Percentiles rank a stretch among this genome's conserved stretches.
These are phyloP conservation scores for Mycena floridula DNA, from an alignment of 768 basidiomycete species.

Conservation along the genomic window DNA sequence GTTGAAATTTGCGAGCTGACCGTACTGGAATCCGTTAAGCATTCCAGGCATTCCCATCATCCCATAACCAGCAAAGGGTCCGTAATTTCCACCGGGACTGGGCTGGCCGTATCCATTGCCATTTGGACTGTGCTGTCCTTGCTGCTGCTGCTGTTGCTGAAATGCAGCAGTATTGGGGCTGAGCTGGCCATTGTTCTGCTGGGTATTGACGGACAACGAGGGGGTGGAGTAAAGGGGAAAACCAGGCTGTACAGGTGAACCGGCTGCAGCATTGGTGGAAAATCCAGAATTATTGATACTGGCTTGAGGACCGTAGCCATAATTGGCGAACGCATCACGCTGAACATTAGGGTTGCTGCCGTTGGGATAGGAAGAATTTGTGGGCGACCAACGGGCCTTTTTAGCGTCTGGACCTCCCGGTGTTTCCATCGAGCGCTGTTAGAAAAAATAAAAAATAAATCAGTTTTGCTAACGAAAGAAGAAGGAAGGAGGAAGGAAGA, in stretches of 20 bases:
- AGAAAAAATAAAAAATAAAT: constrained; percentile 3
- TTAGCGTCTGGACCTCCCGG: constrained; percentile 79
- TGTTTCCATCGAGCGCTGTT: constrained; percentile 81
- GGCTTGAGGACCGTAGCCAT: constrained; percentile 74
- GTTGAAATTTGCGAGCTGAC: constrained; percentile 63
- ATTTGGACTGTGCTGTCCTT: constrained; percentile 38
- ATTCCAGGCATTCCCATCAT: constrained; percentile 81
- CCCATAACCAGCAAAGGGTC: constrained; percentile 66
- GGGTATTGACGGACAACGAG: constrained; percentile 62
- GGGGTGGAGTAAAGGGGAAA: constrained; percentile 72
- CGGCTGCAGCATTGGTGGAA: no score
- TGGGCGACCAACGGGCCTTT: constrained; percentile 88
- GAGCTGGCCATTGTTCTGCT: constrained; percentile 51
- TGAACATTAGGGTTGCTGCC: constrained; percentile 24
- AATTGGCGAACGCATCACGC: constrained; percentile 78
- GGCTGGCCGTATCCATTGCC: constrained; percentile 41
- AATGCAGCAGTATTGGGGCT: constrained; percentile 63
- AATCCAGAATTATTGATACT: constrained; percentile 42
- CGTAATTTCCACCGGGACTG: no score
- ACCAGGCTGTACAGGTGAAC: no score
- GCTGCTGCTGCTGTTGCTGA: constrained; percentile 36
- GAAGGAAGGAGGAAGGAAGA: no score
- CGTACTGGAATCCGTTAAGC: constrained; percentile 69
- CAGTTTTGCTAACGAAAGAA: constrained; percentile 4
- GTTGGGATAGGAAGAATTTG: constrained; percentile 38